Evolutionary conservation across 2,329 filamentous ascomycete genomes (phyloP), one percentile per base, ranked within the genome.

Genomic region (Epichloe amarillans): DNA sequence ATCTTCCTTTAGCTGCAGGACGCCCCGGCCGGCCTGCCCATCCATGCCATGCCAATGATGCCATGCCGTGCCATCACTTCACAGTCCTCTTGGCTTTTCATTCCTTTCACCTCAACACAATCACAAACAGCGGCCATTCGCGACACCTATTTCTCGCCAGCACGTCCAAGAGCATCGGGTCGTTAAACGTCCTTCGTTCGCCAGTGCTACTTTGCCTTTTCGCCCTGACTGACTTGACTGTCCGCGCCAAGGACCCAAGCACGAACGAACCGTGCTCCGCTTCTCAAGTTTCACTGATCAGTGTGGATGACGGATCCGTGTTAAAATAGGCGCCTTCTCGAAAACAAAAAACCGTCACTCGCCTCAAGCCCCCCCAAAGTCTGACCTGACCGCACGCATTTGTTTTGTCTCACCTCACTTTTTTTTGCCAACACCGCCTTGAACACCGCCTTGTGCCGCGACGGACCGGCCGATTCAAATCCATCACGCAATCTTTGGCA

Each of bases 71-170:
- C 33, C 33, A 21, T 33, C 33, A 36, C 41, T 23, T 37, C 40
- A 19, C 23, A 30, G 26, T 30, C 30, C 46, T 46, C 46, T 37
- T 40, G 23, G n/a, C 10, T 46, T 35, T 51, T 15, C 45, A 49
- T 53, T 47, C 52, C 46, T 51, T 46, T 49, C 36, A 37, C 40
- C 23, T 48, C 44, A 48, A n/a, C 41, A 50, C 41, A 47, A 46
- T 42, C 49, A 40, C 49, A 40, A 53, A 17, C 51, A 36, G 40
- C 39, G 45, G 39, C 48, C 48, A 50, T 50, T 45, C 49, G 19
- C 48, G 39, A 47, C 48, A 10, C 26, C 21, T 39, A 12, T 19
- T 49, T 42, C 17, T 51, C 30, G 21, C 46, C n/a, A 19, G 33
- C 49, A 38, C 52, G 49, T 42, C 23, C 23, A 23, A 26, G 19